Conservation (phyloP, 371 early-diverging fungal genomes). For the Funneliformis caledonium region DNA sequence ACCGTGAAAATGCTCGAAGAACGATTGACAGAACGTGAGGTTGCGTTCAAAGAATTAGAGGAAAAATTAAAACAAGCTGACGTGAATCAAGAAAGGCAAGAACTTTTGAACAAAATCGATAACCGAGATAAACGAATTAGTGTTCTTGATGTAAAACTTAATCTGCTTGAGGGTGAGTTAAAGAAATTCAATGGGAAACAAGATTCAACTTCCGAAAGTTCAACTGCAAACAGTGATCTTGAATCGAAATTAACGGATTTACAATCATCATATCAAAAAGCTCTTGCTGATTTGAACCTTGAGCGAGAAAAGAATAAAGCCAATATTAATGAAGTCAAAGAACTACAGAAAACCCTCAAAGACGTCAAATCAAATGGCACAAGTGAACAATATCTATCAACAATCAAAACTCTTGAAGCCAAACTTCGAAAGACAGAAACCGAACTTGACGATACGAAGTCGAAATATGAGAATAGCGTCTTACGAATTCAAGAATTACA, state of each 20-base stretch:
- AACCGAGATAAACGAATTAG: slow-evolving; percentile 15
- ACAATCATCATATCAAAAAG: slow-evolving; percentile 21
- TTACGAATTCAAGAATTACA: background rate
- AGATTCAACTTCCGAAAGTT: background rate
- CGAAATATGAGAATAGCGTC: background rate
- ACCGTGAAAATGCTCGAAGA: slow-evolving; percentile 45
- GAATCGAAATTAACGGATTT: slow-evolving; percentile 30
- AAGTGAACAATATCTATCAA: background rate
- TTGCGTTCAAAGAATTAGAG: slow-evolving; percentile 29
- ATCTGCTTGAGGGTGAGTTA: slow-evolving; percentile 11
- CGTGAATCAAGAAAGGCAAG: slow-evolving; percentile 38
- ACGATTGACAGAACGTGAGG: slow-evolving; percentile 30
- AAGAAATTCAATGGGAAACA: background rate
- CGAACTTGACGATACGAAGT: background rate
- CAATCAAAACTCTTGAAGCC: background rate
- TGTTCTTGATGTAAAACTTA: slow-evolving; percentile 11
- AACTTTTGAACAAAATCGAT: slow-evolving; percentile 23
- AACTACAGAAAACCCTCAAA: background rate
- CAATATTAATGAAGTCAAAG: slow-evolving; percentile 23
- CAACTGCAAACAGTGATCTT: background rate
- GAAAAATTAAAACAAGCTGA: slow-evolving; percentile 36
- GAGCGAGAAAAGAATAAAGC: slow-evolving; percentile 20
- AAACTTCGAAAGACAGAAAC: background rate
- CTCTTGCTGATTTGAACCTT: background rate
- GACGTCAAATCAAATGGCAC: background rate